Conservation (phyloP, 1,139 yeast genomes). For the Candida tropicalis region DNA sequence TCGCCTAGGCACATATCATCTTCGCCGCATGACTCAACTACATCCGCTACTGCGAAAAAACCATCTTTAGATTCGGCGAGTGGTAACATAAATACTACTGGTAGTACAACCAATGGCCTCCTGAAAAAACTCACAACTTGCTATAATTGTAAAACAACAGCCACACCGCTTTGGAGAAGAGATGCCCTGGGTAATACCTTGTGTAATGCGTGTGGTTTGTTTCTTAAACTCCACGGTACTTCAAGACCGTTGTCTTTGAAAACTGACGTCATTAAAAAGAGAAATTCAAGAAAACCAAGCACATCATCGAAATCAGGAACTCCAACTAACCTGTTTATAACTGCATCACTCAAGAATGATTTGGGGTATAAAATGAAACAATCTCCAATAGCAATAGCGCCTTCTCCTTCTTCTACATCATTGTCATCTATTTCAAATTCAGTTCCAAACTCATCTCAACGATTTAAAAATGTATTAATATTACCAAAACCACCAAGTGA, state of each 20-base stretch:
- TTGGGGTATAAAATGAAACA: conserved; percentile 5
- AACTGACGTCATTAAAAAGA: conserved; percentile 59
- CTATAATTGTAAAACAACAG: conserved; percentile 53
- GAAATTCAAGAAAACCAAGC: conserved; percentile 41
- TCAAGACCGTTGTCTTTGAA: conserved; percentile 58
- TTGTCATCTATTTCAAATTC: conserved; percentile 16
- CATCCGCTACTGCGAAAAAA: neutral
- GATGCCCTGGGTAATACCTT: conserved; percentile 58
- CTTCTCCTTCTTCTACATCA: conserved; percentile 14
- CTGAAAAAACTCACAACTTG: conserved; percentile 17
- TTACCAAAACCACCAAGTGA: conserved; percentile 40
- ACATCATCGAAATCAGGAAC: conserved; percentile 6
- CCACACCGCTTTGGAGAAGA: conserved; percentile 63
- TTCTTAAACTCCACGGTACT: conserved; percentile 59
- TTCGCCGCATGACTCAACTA: neutral
- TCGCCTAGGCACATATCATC: conserved; percentile 9
- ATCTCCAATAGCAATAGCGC: conserved; percentile 11
- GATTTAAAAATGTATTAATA: conserved; percentile 45
- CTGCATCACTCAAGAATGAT: conserved; percentile 9
- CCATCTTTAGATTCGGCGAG: neutral
- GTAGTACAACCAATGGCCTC: neutral
- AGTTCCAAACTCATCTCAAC: conserved; percentile 15
- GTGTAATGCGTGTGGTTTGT: conserved; percentile 64
- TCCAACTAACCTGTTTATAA: conserved; percentile 8
- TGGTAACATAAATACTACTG: neutral